Evolutionary conservation across 345 rosid genomes (phyloP).

Genomic region (Rhodomyrtus tomentosa): DNA sequence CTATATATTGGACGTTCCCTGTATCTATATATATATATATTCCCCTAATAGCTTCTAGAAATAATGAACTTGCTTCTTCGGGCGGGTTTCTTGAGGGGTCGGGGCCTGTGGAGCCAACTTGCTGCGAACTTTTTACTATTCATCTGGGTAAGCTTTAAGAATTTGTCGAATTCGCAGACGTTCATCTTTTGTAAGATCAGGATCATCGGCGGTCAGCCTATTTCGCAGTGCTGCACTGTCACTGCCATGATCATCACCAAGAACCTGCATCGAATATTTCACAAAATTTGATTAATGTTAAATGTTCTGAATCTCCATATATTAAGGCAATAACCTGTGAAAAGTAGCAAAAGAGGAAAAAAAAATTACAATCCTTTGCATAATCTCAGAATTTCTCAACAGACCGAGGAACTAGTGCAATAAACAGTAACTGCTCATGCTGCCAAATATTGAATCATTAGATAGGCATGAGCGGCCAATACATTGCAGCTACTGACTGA

Average conservation of each 20-base stretch:
- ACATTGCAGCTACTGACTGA: not conserved
- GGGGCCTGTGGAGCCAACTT: not conserved
- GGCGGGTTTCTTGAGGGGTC: not conserved
- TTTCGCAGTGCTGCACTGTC: conserved; percentile 26
- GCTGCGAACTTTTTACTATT: conserved; percentile 6
- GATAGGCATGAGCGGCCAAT: not conserved
- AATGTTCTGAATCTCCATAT: not conserved
- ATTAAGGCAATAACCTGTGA: not conserved
- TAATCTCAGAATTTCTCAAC: not conserved
- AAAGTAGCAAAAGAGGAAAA: not conserved
- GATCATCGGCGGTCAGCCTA: conserved; percentile 48
- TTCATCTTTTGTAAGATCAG: conserved; percentile 47
- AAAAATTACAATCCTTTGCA: not conserved
- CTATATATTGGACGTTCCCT: not conserved
- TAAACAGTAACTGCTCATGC: not conserved
- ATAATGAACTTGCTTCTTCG: not conserved
- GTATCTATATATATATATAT: no score
- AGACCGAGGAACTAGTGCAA: not conserved
- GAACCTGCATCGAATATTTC: conserved; percentile 27
- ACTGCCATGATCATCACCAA: conserved; percentile 26
- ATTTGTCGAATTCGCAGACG: conserved; percentile 38
- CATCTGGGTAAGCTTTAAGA: conserved; percentile 43
- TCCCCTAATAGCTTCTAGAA: not conserved
- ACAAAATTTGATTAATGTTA: not conserved
- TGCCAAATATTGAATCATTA: not conserved